Evolutionary conservation across 495 filamentous ascomycete species (phyloP), one percentile per base, ranked within the genome.

Genomic region (Hypoxylon intermedium): DNA sequence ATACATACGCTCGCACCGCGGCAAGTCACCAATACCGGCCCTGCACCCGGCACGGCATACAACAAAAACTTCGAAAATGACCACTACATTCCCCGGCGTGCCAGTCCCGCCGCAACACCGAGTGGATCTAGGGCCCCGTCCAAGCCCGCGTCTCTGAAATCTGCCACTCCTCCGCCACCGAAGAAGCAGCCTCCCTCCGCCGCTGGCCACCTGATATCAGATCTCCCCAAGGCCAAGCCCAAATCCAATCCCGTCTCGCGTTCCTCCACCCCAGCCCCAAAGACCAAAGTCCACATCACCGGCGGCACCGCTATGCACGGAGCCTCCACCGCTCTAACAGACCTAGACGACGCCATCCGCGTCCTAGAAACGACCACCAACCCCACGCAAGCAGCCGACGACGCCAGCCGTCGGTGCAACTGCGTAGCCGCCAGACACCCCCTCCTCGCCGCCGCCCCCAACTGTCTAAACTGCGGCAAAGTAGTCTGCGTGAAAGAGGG

Each of bases 401-500:
- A 79, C 21, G 77, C 81, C 40, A 73, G 82, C 9, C 83, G 87
- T 31, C 82, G 82, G 56, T 98, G 94, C 71, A 87, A 85, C 65
- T 98, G 94, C 76, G 89, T 91, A 57, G 94, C 89, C 0, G 80
- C 88, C 2, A 82, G 90, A 1, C 94, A 98, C 65, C 89, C 95
- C 3, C 79, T 97, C 7, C 86, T 97, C 9, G 82, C 82, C 7
- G 90, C 93, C 0, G 90, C 92, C 0, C 94, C 95, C 2, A 98
- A 98, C 70, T 98, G 94, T 61, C 77, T 94, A 15, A 86, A 83
- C 60, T 98, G 94, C 70, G 94, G 94, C 48, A 97, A 98, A 73
- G 91, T 98, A n/a, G 87, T 98, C 48, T 98, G 94, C 72, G 85
- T 96, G 9, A 90, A 95, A 64, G 92, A 98, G 68, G 94, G 94